Percentiles rank a stretch among this genome's conserved stretches.
These are phyloP conservation scores for Russula sp. DNA, from an alignment of 768 basidiomycete species.

Conservation along the genomic window DNA sequence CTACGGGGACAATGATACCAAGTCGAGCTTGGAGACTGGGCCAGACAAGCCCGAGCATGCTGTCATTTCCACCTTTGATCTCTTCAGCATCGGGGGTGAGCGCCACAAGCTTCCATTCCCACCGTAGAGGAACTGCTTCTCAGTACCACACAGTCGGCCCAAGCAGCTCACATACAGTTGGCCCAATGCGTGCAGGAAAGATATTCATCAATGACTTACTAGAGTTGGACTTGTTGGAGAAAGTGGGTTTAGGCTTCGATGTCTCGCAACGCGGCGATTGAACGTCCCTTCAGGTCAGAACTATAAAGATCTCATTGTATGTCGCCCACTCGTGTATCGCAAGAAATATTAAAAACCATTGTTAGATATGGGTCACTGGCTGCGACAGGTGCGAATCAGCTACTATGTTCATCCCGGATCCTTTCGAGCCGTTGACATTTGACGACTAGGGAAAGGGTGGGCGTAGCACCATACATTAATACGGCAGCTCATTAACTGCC, in stretches of 20 bases:
- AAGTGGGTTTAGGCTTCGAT: slow-evolving; percentile 37
- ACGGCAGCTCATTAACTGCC: not conserved
- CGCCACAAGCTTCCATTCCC: slow-evolving; percentile 5
- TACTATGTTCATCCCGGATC: not conserved
- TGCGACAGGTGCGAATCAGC: slow-evolving; percentile 61
- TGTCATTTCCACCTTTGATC: slow-evolving; percentile 88
- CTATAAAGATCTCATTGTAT: slow-evolving; percentile 80
- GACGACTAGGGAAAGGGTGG: slow-evolving; percentile 65
- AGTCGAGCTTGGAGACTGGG: not conserved
- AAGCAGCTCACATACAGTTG: slow-evolving; percentile 61
- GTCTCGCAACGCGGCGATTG: not conserved
- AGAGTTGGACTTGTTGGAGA: slow-evolving; percentile 61
- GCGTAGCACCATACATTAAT: slow-evolving; percentile 24
- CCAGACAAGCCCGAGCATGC: slow-evolving; percentile 54
- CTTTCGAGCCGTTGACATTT: slow-evolving; percentile 7
- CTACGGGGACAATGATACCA: not conserved
- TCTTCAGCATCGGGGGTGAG: slow-evolving; percentile 86
- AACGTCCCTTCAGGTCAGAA: slow-evolving; percentile 48
- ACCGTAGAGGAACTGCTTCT: not conserved
- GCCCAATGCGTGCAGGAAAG: slow-evolving; percentile 87
- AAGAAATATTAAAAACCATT: slow-evolving; percentile 5
- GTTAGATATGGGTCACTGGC: slow-evolving; percentile 85
- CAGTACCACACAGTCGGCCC: slow-evolving; percentile 41
- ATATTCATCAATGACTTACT: slow-evolving; percentile 78
- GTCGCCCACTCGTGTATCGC: slow-evolving; percentile 26